A percentile compares a stretch with the other conserved stretches of the same genome.
Evolutionary conservation across 495 filamentous ascomycete species (phyloP).

Genomic region (Wilcoxina mikolae): DNA sequence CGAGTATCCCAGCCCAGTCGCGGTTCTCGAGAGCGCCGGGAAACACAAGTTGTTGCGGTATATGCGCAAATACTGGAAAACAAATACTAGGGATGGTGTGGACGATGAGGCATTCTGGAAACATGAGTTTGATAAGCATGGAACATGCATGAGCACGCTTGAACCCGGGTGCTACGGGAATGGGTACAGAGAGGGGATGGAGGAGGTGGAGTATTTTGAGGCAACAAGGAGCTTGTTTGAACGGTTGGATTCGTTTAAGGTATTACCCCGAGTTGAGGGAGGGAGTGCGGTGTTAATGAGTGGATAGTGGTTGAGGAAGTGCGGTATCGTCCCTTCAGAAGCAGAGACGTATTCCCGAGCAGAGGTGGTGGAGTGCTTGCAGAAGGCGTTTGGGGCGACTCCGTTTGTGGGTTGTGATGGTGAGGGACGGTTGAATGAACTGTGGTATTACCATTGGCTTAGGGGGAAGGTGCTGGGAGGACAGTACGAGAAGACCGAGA

Average conservation of each 20-base stretch:
- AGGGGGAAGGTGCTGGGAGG: neutral
- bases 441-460: constrained; percentile 36
- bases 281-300: neutral
- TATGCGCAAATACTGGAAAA: constrained; percentile 71
- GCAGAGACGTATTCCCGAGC: constrained; percentile 47
- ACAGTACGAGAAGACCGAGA: neutral
- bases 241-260: constrained; percentile 15
- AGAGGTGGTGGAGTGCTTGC: constrained; percentile 51
- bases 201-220: constrained; percentile 50
- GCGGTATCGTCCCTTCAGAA: constrained; percentile 48
- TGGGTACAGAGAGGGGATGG: constrained; percentile 41
- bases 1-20: constrained; percentile 54
- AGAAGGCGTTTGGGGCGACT: constrained; percentile 31
- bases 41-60: constrained; percentile 48
- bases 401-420: neutral
- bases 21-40: constrained; percentile 47
- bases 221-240: constrained; percentile 48
- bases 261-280: neutral
- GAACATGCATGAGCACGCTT: constrained; percentile 48
- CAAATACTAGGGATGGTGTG: constrained; percentile 35
- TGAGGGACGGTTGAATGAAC: neutral
- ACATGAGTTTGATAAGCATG: constrained; percentile 84
- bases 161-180: constrained; percentile 54
- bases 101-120: constrained; percentile 57
- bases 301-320: constrained; percentile 40